Base-by-base conservation (phyloP, 2,329 filamentous ascomycete genomes). In the Botryotinia calthae region DNA sequence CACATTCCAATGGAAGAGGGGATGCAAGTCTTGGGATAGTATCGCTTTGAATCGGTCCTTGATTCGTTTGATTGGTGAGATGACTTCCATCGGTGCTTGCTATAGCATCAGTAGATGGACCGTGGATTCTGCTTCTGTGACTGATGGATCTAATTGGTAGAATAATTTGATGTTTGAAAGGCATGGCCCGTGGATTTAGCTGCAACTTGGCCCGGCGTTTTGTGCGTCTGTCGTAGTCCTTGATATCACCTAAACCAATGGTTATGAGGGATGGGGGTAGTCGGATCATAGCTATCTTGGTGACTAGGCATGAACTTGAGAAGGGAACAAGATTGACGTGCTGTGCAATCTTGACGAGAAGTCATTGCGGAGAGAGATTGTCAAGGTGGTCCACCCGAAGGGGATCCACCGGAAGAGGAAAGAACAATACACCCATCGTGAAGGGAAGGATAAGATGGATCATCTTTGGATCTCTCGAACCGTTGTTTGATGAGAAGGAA, bases 251-350 rank as follows among this genome's bases (percentile, higher is more conserved):
- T 44, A 71, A 73, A 28, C 76, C 76, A 20, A 80, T 63, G 28
- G 68, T 64, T 70, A 80, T 79, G 42, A 73, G 67, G 25, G 78
- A 76, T 20, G 77, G 74, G 25, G 75, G 73, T 18, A 77, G 70
- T 20, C 79, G 78, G 73, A 80, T 77, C 79, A 80, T 80, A 28
- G 25, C 40, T 68, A 28, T 58, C n/a, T 31, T 64, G 31, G 7
- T 44, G 54, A 37, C 25, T 54, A 48, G 20, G 44, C 14, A 44
- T 42, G 34, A 14, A 34, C 25, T 44, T 56, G 42, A 72, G 25
- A 40, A 42, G 22, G n/a, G 5, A 68, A 25, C 10, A 25, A 18
- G 18, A 67, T 48, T 25, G 42, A 14, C 20, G 28, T 31, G 46
- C n/a, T 34, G 31, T 70, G 31, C 31, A 69, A 34, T 65, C 20